Conservation (phyloP, 805 yeast genomes). For the Sugiyamaella mastotermitis region DNA sequence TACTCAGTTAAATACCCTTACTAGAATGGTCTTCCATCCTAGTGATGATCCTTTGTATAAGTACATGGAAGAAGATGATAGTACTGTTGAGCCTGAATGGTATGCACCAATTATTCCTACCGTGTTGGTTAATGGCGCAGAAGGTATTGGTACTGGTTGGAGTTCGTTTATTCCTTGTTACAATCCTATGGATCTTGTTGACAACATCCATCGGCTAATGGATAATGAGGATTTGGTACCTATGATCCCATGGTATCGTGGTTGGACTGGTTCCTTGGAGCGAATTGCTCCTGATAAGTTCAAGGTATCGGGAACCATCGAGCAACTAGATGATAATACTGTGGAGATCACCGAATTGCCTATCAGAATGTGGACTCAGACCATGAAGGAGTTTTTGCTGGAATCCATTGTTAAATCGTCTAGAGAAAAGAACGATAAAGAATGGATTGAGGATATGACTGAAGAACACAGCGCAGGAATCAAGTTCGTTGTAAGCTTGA, state of each 20-base stretch:
- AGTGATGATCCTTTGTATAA: constrained; percentile 71
- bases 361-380: constrained; percentile 85
- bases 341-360: constrained; percentile 91
- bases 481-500: constrained; percentile 68
- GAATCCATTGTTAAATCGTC: constrained; percentile 57
- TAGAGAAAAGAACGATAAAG: constrained; percentile 46
- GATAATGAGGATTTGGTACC: constrained; percentile 60
- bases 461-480: constrained; percentile 87
- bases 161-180: constrained; percentile 87
- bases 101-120: constrained; percentile 91
- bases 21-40: constrained; percentile 70
- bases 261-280: constrained; percentile 85
- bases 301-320: constrained; percentile 73
- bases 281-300: constrained; percentile 55
- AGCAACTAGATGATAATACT: constrained; percentile 71
- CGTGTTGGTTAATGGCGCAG: constrained; percentile 92
- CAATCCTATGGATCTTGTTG: constrained; percentile 79
- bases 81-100: constrained; percentile 92
- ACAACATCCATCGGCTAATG: constrained; percentile 69
- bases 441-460: constrained; percentile 89
- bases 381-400: constrained; percentile 77
- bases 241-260: constrained; percentile 90
- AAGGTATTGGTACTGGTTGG: constrained; percentile 99
- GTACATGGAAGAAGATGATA: constrained; percentile 88
- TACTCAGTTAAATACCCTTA: constrained; percentile 73